Conservation (phyloP, 495 filamentous ascomycete genomes). For the Xylaria castorea region DNA sequence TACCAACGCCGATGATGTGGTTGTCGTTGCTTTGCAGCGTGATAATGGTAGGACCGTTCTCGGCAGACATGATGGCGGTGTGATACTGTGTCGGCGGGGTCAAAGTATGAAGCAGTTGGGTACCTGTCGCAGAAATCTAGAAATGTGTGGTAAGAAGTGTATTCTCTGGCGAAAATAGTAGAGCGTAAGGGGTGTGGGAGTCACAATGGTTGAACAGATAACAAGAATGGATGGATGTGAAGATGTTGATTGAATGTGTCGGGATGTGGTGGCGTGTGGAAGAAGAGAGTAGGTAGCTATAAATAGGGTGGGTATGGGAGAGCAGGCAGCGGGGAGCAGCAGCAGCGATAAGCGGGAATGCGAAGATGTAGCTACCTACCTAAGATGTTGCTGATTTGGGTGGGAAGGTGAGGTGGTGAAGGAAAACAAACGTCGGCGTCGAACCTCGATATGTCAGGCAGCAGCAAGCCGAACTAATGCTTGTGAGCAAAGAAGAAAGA, state of each 20-base stretch:
- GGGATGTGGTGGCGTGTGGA: background rate
- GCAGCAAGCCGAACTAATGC: background rate
- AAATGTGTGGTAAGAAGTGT: conserved; percentile 9
- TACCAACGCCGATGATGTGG: conserved; percentile 42
- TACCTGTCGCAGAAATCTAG: conserved; percentile 1
- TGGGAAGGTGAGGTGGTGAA: background rate
- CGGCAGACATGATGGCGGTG: conserved; percentile 23
- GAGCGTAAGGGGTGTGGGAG: background rate
- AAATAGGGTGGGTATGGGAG: background rate
- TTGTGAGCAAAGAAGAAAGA: background rate
- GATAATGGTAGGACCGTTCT: conserved; percentile 19
- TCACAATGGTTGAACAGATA: background rate
- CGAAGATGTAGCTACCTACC: background rate
- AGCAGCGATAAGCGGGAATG: background rate
- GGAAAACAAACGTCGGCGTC: background rate
- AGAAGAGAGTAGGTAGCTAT: background rate
- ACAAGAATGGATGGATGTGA: background rate
- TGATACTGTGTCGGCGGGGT: background rate
- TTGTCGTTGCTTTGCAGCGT: conserved; percentile 36
- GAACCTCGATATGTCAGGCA: background rate
- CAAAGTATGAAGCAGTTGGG: background rate
- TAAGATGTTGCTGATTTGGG: background rate
- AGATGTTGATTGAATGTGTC: conserved; percentile 7
- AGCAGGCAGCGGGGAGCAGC: background rate
- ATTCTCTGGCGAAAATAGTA: background rate